Conservation (phyloP, 2,329 filamentous ascomycete genomes). For the Boeremia exigua region DNA sequence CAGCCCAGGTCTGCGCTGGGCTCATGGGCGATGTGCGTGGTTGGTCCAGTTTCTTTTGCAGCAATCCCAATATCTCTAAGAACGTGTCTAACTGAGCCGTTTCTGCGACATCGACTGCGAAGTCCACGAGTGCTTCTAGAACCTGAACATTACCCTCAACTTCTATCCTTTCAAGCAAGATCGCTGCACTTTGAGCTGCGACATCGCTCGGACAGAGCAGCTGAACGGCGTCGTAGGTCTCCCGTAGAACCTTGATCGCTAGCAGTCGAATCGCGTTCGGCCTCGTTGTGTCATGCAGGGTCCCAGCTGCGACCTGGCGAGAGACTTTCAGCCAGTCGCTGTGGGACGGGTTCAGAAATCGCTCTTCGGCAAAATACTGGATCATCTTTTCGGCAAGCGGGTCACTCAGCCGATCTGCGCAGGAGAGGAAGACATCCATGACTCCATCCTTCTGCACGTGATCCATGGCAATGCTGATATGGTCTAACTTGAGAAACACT, state of each 20-base stretch:
- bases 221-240: slow-evolving; percentile 57
- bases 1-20: slow-evolving; percentile 23
- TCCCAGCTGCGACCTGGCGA: slow-evolving; percentile 64
- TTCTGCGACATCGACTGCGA: slow-evolving; percentile 69
- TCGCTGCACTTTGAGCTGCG: slow-evolving; percentile 65
- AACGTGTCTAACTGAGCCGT: slow-evolving; percentile 66
- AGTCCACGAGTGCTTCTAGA: slow-evolving; percentile 68
- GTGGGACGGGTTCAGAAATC: slow-evolving; percentile 75
- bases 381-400: slow-evolving; percentile 69
- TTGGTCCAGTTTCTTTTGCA: slow-evolving; percentile 39
- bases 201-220: slow-evolving; percentile 65
- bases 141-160: slow-evolving; percentile 69
- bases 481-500: slow-evolving; percentile 38
- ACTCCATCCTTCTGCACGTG: slow-evolving; percentile 71
- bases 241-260: slow-evolving; percentile 65
- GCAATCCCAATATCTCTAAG: slow-evolving; percentile 54
- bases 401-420: slow-evolving; percentile 69
- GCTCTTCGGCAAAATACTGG: slow-evolving; percentile 70
- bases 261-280: slow-evolving; percentile 68
- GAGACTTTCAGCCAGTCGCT: slow-evolving; percentile 71
- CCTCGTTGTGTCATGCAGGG: slow-evolving; percentile 67
- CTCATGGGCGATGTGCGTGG: slow-evolving; percentile 24
- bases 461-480: slow-evolving; percentile 48
- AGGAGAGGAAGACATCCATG: slow-evolving; percentile 69
- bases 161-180: slow-evolving; percentile 66